A percentile compares a stretch with the other conserved stretches of the same genome.
These are phyloP conservation scores for Colletotrichum sp. DNA, from an alignment of 2,329 filamentous ascomycete genomes.

Conservation along the genomic window DNA sequence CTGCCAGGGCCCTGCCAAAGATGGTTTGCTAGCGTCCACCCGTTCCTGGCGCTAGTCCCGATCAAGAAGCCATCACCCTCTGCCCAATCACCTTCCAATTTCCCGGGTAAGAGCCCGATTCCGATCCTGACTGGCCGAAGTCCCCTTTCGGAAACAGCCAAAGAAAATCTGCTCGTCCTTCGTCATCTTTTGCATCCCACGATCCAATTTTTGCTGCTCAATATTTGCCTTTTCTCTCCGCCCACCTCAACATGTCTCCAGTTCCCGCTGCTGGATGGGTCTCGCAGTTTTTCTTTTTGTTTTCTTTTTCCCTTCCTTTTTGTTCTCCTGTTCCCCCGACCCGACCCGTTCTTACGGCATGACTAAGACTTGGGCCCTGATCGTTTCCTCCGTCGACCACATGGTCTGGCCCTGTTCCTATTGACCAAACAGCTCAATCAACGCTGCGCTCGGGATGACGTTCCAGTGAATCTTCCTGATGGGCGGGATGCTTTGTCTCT, in stretches of 20 bases:
- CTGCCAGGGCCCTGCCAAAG: constrained; percentile 1
- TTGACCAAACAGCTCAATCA: not conserved
- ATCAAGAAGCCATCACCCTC: not conserved
- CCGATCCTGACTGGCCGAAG: constrained; percentile 6
- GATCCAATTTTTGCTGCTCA: not conserved
- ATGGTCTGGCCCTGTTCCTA: not conserved
- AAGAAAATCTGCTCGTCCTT: constrained; percentile 6
- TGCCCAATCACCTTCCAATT: constrained; percentile 18
- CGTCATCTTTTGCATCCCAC: not conserved
- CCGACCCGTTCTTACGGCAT: not conserved
- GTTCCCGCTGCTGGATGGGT: not conserved
- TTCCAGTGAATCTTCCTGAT: not conserved
- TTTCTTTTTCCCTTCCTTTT: not conserved
- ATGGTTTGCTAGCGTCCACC: constrained; percentile 5
- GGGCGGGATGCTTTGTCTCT: not conserved
- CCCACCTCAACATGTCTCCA: not conserved
- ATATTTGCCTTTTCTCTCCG: not conserved
- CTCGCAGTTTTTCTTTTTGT: not conserved
- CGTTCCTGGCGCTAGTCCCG: constrained; percentile 17
- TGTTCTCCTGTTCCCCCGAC: not conserved
- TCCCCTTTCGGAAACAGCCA: not conserved
- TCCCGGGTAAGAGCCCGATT: constrained; percentile 2
- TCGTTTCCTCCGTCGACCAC: not conserved
- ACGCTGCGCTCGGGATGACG: not conserved
- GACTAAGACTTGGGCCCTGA: not conserved